A percentile compares a stretch with the other conserved stretches of the same genome.
These are phyloP conservation scores for Sarcocystis neurona DNA, from an alignment of 169 alveolate genomes.

Conservation along the genomic window DNA sequence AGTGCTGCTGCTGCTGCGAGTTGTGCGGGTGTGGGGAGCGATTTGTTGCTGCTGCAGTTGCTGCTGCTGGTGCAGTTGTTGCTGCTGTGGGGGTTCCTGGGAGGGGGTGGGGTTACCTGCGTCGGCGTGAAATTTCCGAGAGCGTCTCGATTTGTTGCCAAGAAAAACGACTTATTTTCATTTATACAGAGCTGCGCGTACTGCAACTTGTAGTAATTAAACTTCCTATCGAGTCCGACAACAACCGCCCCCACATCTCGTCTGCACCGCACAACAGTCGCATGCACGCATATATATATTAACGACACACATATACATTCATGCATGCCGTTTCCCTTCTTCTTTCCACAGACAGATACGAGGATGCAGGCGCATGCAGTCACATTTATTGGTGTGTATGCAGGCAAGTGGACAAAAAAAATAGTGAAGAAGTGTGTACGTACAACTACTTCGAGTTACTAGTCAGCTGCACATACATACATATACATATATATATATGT, in stretches of 20 bases:
- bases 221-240: conserved; percentile 71
- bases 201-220: conserved; percentile 72
- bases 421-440: no score
- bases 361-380: no score
- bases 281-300: no score
- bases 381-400: no score
- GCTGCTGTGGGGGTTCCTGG: not conserved
- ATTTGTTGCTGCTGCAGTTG: not conserved
- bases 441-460: no score
- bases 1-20: not conserved
- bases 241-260: conserved; percentile 72
- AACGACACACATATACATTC: no score
- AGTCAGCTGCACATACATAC: not conserved
- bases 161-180: conserved; percentile 65
- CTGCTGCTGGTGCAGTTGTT: no score
- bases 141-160: conserved; percentile 72
- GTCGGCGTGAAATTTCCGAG: conserved; percentile 68
- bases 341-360: no score
- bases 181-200: conserved; percentile 72
- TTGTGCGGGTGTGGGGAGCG: not conserved
- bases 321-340: no score
- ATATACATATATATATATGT: no score
- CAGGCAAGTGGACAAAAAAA: no score
- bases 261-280: conserved; percentile 54
- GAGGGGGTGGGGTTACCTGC: not conserved